Conservation (phyloP, 1,139 yeast species). For the Scheffersomyces stambukii region DNA sequence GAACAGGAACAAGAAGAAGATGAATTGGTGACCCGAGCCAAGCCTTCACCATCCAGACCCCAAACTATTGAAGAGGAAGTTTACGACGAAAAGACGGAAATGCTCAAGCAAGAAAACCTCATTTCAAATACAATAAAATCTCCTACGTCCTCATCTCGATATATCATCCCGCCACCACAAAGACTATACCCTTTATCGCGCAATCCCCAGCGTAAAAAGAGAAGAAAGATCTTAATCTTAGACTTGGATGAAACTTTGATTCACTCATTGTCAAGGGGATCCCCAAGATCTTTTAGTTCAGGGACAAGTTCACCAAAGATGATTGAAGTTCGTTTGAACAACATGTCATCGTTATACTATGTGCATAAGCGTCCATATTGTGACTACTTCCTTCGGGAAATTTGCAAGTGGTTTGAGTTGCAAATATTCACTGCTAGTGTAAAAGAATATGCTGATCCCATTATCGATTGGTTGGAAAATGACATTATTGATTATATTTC, state of each 20-base stretch:
- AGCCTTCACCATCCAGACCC: not conserved
- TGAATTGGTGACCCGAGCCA: slow-evolving; percentile 8
- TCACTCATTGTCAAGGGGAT: slow-evolving; percentile 76
- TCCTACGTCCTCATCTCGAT: slow-evolving; percentile 49
- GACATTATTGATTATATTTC: not conserved
- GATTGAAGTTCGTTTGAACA: slow-evolving; percentile 77
- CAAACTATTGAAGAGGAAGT: slow-evolving; percentile 1
- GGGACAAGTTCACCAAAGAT: slow-evolving; percentile 62
- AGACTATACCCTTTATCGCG: slow-evolving; percentile 41
- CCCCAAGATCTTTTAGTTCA: slow-evolving; percentile 43
- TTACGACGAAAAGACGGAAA: slow-evolving; percentile 37
- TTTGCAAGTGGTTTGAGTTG: slow-evolving; percentile 81
- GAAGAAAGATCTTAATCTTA: slow-evolving; percentile 67
- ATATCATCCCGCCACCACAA: slow-evolving; percentile 47
- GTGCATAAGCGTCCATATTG: slow-evolving; percentile 92
- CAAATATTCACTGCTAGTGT: slow-evolving; percentile 93
- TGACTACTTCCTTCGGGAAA: slow-evolving; percentile 74
- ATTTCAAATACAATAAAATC: slow-evolving; percentile 50
- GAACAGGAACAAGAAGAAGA: slow-evolving; percentile 7
- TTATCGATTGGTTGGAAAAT: slow-evolving; percentile 73
- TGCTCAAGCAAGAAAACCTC: slow-evolving; percentile 35
- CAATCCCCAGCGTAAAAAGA: slow-evolving; percentile 33
- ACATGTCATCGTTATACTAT: slow-evolving; percentile 73
- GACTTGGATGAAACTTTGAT: slow-evolving; percentile 93
- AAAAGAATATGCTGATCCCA: slow-evolving; percentile 95